Conservation (phyloP, 1,139 yeast species). For the Diutina neorugosa region DNA sequence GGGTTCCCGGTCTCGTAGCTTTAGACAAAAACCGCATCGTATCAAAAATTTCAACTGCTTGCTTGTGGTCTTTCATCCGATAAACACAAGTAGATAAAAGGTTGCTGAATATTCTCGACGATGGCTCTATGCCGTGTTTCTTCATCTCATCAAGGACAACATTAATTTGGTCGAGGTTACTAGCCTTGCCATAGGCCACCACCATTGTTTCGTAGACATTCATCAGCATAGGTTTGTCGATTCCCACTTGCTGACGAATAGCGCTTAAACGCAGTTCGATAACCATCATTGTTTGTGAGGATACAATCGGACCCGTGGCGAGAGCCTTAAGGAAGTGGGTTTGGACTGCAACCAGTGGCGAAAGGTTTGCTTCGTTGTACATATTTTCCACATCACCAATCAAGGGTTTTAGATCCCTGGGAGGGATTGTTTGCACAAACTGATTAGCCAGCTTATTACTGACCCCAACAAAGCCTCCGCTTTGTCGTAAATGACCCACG, state of each 20-base stretch:
- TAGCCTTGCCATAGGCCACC: slow-evolving; percentile 27
- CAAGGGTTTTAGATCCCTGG: slow-evolving; percentile 18
- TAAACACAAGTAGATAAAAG: slow-evolving; percentile 56
- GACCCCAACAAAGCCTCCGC: slow-evolving; percentile 31
- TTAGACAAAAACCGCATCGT: slow-evolving; percentile 72
- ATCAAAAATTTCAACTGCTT: slow-evolving; percentile 67
- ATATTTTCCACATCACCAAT: slow-evolving; percentile 22
- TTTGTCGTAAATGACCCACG: slow-evolving; percentile 27
- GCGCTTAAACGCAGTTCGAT: slow-evolving; percentile 15
- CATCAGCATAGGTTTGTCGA: slow-evolving; percentile 12
- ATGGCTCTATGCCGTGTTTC: slow-evolving; percentile 35
- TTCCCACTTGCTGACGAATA: slow-evolving; percentile 11
- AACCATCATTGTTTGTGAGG: slow-evolving; percentile 12
- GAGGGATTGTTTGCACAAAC: slow-evolving; percentile 36
- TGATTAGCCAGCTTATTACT: slow-evolving; percentile 22
- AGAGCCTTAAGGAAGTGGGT: slow-evolving; percentile 34
- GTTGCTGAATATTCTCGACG: slow-evolving; percentile 47
- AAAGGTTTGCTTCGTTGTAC: slow-evolving; percentile 23
- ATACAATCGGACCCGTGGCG: slow-evolving; percentile 15
- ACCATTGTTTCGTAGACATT: slow-evolving; percentile 25
- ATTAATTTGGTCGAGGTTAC: slow-evolving; percentile 20
- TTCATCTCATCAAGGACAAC: slow-evolving; percentile 38
- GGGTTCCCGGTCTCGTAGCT: slow-evolving; percentile 50
- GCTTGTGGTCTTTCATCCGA: slow-evolving; percentile 37
- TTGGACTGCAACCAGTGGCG: slow-evolving; percentile 22